phyloP scores from a whole-genome alignment of 225 moss, liverwort and hornwort genomes.

The Pleurozium schreberi region DNA sequence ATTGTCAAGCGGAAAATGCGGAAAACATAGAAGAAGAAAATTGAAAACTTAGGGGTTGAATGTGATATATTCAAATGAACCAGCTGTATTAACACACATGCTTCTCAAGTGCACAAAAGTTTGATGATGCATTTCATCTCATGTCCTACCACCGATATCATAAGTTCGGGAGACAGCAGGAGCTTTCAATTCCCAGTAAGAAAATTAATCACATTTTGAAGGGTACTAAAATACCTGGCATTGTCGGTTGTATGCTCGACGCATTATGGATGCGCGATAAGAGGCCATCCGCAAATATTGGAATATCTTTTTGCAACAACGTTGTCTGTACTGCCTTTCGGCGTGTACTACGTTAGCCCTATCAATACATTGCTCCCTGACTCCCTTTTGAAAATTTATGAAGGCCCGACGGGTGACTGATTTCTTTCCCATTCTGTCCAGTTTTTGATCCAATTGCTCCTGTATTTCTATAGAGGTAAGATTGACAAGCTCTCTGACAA shows the following conservation, averaged over 20 bases:
- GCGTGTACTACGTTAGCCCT: constrained; percentile 51
- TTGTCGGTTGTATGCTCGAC: constrained; percentile 35
- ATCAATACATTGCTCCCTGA: constrained; percentile 62
- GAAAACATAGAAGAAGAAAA: neutral
- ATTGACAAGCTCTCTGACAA: constrained; percentile 2
- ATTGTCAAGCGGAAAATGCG: neutral
- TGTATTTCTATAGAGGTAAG: constrained; percentile 19
- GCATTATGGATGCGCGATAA: constrained; percentile 48
- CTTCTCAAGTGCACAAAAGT: neutral
- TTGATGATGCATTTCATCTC: neutral
- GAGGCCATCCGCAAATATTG: constrained; percentile 46
- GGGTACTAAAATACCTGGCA: constrained; percentile 35
- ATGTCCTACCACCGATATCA: neutral
- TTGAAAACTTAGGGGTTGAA: neutral
- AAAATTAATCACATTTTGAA: neutral
- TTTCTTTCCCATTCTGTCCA: constrained; percentile 65
- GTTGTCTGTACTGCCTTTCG: constrained; percentile 33
- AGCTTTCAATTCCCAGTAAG: neutral
- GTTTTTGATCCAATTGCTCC: constrained; percentile 73
- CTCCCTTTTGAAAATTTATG: constrained; percentile 54
- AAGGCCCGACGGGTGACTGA: constrained; percentile 61
- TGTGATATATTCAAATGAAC: neutral
- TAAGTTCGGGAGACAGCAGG: neutral
- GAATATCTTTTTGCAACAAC: constrained; percentile 45
- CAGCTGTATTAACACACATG: neutral